Evolutionary conservation across 345 rosid species (phyloP).

Genomic region (Xanthoceras sorbifolium): DNA sequence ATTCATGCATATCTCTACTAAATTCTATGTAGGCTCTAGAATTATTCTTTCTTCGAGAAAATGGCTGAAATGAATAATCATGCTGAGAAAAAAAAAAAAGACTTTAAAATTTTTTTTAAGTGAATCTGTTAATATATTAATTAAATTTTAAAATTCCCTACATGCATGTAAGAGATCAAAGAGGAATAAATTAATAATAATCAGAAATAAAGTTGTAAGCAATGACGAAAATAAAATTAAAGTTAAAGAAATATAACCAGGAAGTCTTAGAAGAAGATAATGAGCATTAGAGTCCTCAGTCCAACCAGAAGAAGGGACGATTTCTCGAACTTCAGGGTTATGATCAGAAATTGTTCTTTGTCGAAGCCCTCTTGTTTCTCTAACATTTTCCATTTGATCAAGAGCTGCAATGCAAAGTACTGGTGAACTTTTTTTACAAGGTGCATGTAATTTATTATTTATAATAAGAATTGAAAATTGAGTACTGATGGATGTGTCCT

Average conservation of each 20-base stretch:
- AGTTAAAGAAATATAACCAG: conserved; percentile 39
- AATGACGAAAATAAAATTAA: no score
- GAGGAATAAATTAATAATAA: no score
- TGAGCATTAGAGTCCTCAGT: conserved; percentile 39
- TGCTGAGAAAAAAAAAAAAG: no score
- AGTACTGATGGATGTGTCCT: background rate
- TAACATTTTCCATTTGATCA: conserved; percentile 26
- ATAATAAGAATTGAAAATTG: background rate
- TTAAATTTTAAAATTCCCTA: no score
- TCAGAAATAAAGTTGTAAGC: no score
- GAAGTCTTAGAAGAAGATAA: conserved; percentile 55
- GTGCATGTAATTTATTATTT: background rate
- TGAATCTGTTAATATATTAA: no score
- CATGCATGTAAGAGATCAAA: no score
- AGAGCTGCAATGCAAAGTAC: background rate
- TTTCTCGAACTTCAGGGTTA: conserved; percentile 25
- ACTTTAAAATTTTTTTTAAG: no score
- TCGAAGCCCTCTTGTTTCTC: conserved; percentile 11
- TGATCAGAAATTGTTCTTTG: background rate
- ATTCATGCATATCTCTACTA: no score
- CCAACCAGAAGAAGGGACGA: conserved; percentile 52
- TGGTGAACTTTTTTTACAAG: background rate
- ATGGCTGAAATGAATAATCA: no score
- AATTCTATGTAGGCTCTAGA: no score
- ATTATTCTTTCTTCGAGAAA: no score